Evolutionary conservation across 148 eudicot genomes (phyloP), one percentile per base, ranked within the genome.

Genomic region (Rhododendron henanense): DNA sequence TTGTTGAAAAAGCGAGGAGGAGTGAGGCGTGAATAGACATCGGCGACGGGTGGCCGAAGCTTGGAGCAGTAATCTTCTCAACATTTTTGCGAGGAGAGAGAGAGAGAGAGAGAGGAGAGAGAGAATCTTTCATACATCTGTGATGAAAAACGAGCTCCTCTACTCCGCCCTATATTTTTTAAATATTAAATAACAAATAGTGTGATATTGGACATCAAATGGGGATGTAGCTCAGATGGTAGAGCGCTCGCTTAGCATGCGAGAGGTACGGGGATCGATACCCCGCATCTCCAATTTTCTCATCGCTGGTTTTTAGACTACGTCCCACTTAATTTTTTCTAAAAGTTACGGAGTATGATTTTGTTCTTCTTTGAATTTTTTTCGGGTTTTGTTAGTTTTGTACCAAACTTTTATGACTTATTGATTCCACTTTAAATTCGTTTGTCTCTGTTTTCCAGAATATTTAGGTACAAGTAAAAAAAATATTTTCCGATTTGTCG

Each of bases 241-340:
- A 95, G 98, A 95, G 98, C 96, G 94, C 95, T 94, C 99, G 98
- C 99, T 96, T 94, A 96, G 96, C 95, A 94, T 94, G 96, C 95
- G 95, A 96, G 99, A 96, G 98, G 99, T 88, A 94, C 93, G 98
- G 98, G 98, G 94, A 96, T 96, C 96, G 96, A 96, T 94, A 94
- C 98, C 95, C 98, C 94, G 94, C 96, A 93, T 96, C 98, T 92
- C 92, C 93, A 92, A 0, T 33, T 33, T 33, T 33, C 35, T 33
- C 35, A 33, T 33, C 2, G 2, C 1, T 33, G 0, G 1, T 33
- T 41, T 41, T 0, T 5, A 41, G 44, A 41, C 44, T 41, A 5
- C 5, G 44, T 5, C 5, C 44, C 44, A 41, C 44, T 5, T 5
- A 41, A 41, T 6, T 41, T 5, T 41, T 41, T 41, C 7, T 5